phyloP scores from a whole-genome alignment of 208 protist species.

The Crithidia fasciculata region DNA sequence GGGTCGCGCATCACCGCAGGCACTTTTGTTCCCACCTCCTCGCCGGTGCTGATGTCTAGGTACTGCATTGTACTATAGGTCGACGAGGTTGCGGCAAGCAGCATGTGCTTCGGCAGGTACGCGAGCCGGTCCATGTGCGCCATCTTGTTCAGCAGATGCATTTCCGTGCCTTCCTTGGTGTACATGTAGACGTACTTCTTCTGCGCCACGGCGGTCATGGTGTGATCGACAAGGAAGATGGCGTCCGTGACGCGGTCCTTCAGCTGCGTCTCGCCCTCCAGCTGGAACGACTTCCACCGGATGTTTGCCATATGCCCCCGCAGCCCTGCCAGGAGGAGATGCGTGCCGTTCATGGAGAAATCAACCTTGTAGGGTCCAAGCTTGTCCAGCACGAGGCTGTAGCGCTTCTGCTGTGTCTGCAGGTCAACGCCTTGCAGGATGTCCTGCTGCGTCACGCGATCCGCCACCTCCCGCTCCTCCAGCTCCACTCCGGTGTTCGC shows the following conservation, averaged over 20 bases:
- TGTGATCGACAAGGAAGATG: constrained; percentile 97
- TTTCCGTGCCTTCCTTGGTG: constrained; percentile 96
- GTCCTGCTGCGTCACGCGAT: constrained; percentile 92
- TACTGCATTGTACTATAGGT: constrained; percentile 92
- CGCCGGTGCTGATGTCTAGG: constrained; percentile 95
- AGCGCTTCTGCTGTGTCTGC: constrained; percentile 93
- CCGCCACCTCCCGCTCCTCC: constrained; percentile 91
- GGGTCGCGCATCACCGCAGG: constrained; percentile 83
- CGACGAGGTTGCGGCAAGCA: constrained; percentile 93
- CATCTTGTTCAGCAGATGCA: constrained; percentile 97
- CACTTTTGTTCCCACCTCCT: constrained; percentile 82
- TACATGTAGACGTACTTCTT: constrained; percentile 99
- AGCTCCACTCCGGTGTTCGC: constrained; percentile 75
- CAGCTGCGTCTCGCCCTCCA: constrained; percentile 94
- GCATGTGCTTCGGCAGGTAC: constrained; percentile 98
- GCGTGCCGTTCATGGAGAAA: constrained; percentile 94
- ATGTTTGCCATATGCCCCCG: constrained; percentile 97
- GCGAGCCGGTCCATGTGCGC: constrained; percentile 92
- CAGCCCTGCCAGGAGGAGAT: constrained; percentile 93
- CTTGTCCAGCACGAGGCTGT: constrained; percentile 92
- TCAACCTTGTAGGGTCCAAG: constrained; percentile 95
- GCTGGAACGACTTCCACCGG: constrained; percentile 93
- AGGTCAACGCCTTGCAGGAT: constrained; percentile 92
- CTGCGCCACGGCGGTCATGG: constrained; percentile 98
- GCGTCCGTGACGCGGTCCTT: constrained; percentile 94